Base-by-base conservation (phyloP, 2,329 filamentous ascomycete species). In the Fusarium sp. region DNA sequence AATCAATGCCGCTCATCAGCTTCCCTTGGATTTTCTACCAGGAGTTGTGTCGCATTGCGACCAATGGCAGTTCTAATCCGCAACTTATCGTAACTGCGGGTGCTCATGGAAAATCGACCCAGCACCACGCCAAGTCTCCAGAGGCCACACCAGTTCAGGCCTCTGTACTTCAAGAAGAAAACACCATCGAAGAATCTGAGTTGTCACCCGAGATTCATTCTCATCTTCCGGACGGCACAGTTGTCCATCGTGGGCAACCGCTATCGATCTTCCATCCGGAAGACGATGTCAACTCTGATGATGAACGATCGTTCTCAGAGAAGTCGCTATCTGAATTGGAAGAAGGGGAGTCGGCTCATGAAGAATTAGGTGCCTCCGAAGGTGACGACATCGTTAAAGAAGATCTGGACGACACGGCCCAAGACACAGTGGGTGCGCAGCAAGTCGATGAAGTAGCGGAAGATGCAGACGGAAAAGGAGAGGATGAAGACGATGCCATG, bases 11-110 rank as follows among this genome's bases (percentile, higher is more conserved):
- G 0, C 82, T 98, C 10, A 96, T 98, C 72, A 96, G 91, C 62
- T 98, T 98, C 73, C 95, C 96, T 0, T 99, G 96, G 96, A 83
- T 98, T 3, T 97, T 98, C 68, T 85, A 90, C 14, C 85, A 86
- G 44, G 87, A 94, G 28, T 68, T 81, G 71, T 75, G 77, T 38
- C 75, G 77, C 15, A 72, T 81, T 31, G 75, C 4, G 67, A 66
- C 17, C 64, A 54, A n/a, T 72, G 74, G 62, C n/a, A 24, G 44
- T 20, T 26, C 53, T 45, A 68, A 72, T 26, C 72, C 71, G 11
- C 71, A 67, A 34, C 66, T 67, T 14, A 65, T 66, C 5, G 33
- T 59, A 4, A 39, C 71, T 6, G 70, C 51, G 10, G 69, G 59
- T 18, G 63, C 68, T 39, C 62, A 55, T 34, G 57, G 60, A 15